Evolutionary conservation across 164 flowering plant genomes (phyloP).

Genomic region (Echeveria elegans): DNA sequence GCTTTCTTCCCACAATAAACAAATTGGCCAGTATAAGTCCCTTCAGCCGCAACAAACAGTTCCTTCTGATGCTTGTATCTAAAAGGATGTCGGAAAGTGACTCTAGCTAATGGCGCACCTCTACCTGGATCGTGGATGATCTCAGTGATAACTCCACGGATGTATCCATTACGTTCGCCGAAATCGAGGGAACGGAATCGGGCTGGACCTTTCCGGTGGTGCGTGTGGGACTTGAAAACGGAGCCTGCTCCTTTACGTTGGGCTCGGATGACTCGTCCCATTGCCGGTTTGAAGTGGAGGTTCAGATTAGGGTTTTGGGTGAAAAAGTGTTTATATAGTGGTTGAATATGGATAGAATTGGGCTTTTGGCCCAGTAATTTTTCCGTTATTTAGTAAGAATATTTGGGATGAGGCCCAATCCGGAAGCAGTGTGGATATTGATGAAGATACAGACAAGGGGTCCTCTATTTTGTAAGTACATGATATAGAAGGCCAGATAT

Average conservation of each 20-base stretch:
- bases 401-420: no score
- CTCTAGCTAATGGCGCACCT: conserved; percentile 49
- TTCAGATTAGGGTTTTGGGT: conserved; percentile 1
- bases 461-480: no score
- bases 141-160: conserved; percentile 45
- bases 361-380: no score
- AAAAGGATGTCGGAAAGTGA: conserved; percentile 52
- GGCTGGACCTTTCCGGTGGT: conserved; percentile 61
- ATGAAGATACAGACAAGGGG: no score
- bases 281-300: background rate
- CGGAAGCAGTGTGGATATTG: no score
- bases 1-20: conserved; percentile 58
- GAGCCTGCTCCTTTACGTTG: conserved; percentile 42
- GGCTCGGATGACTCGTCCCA: conserved; percentile 37
- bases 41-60: conserved; percentile 59
- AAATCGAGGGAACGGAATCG: conserved; percentile 47
- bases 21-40: conserved; percentile 53
- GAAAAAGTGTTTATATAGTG: background rate
- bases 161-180: conserved; percentile 54
- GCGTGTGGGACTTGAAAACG: conserved; percentile 39
- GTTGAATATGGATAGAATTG: background rate
- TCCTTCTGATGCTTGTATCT: conserved; percentile 58
- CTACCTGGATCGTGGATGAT: conserved; percentile 54
- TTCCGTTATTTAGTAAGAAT: no score
- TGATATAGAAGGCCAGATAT: no score